Percentiles rank a stretch among this genome's conserved stretches.
These are phyloP conservation scores for Lactarius hengduanensis DNA, from an alignment of 768 basidiomycete species.

Conservation along the genomic window DNA sequence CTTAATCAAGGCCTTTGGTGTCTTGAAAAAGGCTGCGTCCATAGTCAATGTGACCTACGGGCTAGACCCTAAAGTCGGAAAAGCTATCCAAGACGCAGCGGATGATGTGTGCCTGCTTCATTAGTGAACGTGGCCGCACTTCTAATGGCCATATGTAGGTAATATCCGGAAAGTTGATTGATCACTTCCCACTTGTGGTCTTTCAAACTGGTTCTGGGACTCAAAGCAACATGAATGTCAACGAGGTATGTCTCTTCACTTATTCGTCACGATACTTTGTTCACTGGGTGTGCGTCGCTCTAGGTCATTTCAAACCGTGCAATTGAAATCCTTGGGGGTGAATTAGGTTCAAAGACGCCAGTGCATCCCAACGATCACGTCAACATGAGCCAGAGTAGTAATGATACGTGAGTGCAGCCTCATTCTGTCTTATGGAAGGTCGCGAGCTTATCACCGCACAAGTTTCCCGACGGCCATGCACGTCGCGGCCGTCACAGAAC, in stretches of 20 bases:
- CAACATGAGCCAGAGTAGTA: conserved; percentile 98
- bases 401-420: conserved; percentile 79
- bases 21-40: conserved; percentile 95
- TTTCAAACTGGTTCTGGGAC: conserved; percentile 99
- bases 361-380: conserved; percentile 99
- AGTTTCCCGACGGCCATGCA: conserved; percentile 99
- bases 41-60: conserved; percentile 89
- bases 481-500: conserved; percentile 90
- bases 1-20: conserved; percentile 97
- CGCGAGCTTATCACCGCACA: conserved; percentile 4
- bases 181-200: conserved; percentile 97
- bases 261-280: not conserved
- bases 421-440: not conserved
- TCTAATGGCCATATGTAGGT: conserved; percentile 52
- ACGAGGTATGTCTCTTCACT: conserved; percentile 62
- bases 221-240: conserved; percentile 98
- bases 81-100: conserved; percentile 89
- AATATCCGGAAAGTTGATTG: conserved; percentile 90
- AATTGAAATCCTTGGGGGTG: conserved; percentile 93
- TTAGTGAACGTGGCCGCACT: not conserved
- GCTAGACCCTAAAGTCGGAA: conserved; percentile 80
- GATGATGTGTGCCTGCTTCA: conserved; percentile 66
- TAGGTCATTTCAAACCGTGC: conserved; percentile 98
- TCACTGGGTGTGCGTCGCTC: not conserved
- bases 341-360: conserved; percentile 93